Conservation (phyloP, 169 alveolate genomes). For the Cryptosporidium sp. region DNA sequence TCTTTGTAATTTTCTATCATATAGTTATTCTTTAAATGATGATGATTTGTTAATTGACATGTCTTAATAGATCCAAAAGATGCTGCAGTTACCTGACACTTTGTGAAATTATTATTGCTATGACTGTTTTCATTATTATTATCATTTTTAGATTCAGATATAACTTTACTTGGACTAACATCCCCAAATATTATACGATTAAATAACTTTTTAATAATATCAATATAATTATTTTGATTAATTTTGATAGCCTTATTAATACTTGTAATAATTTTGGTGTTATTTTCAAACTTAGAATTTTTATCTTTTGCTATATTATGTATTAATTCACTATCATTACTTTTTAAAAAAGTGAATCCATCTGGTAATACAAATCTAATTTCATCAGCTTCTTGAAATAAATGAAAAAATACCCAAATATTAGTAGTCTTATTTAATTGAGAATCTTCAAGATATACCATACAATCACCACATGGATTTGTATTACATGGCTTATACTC, state of each 20-base stretch:
- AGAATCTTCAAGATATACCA: constrained; percentile 62
- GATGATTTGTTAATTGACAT: constrained; percentile 9
- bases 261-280: not conserved
- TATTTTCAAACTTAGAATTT: not conserved
- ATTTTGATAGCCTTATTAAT: constrained; percentile 4
- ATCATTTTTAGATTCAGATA: not conserved
- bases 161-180: not conserved
- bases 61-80: constrained; percentile 70
- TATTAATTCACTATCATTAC: constrained; percentile 37
- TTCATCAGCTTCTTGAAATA: constrained; percentile 73
- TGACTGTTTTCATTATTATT: too few species aligned
- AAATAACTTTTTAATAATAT: constrained; percentile 7
- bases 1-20: constrained; percentile 11
- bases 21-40: not conserved
- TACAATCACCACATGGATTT: constrained; percentile 71
- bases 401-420: constrained; percentile 66
- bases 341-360: constrained; percentile 49
- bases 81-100: constrained; percentile 72
- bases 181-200: not conserved
- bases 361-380: constrained; percentile 34
- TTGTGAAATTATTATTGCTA: not conserved
- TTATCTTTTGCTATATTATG: not conserved
- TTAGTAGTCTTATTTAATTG: constrained; percentile 37
- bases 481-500: constrained; percentile 69
- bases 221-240: constrained; percentile 18